phyloP scores from a whole-genome alignment of 108 stramenopile species.

The Fragilariopsis cylindrus region DNA sequence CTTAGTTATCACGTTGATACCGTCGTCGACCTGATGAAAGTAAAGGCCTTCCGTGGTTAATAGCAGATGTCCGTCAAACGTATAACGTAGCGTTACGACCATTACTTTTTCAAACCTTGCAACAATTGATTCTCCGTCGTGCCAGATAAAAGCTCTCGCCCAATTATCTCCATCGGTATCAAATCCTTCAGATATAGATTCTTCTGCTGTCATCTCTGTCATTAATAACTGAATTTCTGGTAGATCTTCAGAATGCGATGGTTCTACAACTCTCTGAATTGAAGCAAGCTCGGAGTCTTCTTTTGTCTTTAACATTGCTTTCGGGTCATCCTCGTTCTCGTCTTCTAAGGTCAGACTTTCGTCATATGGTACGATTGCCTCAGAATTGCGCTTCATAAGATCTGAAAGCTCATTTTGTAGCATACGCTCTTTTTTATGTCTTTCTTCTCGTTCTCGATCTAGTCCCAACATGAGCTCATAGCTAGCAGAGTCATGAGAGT shows the following conservation, averaged over 20 bases:
- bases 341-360: slow-evolving; percentile 26
- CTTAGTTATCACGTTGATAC: slow-evolving; percentile 72
- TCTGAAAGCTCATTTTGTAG: slow-evolving; percentile 52
- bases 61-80: slow-evolving; percentile 60
- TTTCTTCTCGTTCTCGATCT: slow-evolving; percentile 63
- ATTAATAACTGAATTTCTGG: slow-evolving; percentile 10
- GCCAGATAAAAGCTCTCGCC: slow-evolving; percentile 81
- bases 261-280: background rate
- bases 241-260: background rate
- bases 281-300: slow-evolving; percentile 39
- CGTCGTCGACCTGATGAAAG: slow-evolving; percentile 67
- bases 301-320: slow-evolving; percentile 12
- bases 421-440: slow-evolving; percentile 41
- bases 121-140: slow-evolving; percentile 66
- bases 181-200: slow-evolving; percentile 33
- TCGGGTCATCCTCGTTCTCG: slow-evolving; percentile 50
- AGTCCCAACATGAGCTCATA: slow-evolving; percentile 69
- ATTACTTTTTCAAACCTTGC: slow-evolving; percentile 68
- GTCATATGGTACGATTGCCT: slow-evolving; percentile 55
- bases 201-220: slow-evolving; percentile 50
- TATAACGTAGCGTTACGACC: slow-evolving; percentile 60
- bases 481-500: slow-evolving; percentile 61
- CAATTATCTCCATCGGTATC: slow-evolving; percentile 52
- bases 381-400: slow-evolving; percentile 54
- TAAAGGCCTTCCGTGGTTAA: slow-evolving; percentile 81